Percentiles rank a stretch among this genome's conserved stretches.
Evolutionary conservation across 768 basidiomycete species (phyloP).

Genomic region (Trichaptum fuscoviolaceum): DNA sequence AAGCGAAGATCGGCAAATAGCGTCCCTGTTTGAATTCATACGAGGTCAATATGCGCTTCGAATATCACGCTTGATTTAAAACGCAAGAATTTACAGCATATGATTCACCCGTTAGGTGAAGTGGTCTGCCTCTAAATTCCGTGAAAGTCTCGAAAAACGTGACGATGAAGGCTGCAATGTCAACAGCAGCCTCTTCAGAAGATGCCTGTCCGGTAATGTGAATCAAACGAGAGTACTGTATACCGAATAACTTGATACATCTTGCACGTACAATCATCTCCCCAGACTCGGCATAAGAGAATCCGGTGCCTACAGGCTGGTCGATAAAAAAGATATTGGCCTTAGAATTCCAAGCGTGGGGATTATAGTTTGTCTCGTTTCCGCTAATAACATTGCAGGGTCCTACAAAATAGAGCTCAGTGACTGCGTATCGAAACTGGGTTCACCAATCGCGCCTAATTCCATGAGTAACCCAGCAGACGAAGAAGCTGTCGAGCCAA

Average conservation of each 20-base stretch:
- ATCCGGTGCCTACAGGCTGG: constrained; percentile 42
- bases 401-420: constrained; percentile 11
- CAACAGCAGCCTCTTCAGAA: constrained; percentile 22
- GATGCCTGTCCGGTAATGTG: neutral
- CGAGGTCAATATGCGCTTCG: neutral
- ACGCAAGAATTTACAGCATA: constrained; percentile 37
- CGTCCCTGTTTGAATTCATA: constrained; percentile 33
- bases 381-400: constrained; percentile 40
- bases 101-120: constrained; percentile 59
- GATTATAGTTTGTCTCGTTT: constrained; percentile 48
- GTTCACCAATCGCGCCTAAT: constrained; percentile 21
- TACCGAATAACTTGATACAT: neutral
- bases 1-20: constrained; percentile 46
- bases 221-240: neutral
- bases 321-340: constrained; percentile 39
- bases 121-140: constrained; percentile 25
- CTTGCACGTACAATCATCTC: constrained; percentile 30
- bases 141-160: constrained; percentile 22
- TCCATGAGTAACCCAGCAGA: constrained; percentile 71
- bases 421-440: neutral
- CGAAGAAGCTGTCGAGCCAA: constrained; percentile 37
- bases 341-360: constrained; percentile 30
- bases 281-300: constrained; percentile 40
- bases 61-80: neutral
- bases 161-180: constrained; percentile 21